A percentile compares a stretch with the other conserved stretches of the same genome.
Conservation (phyloP, 345 rosid species). For the Erysimum cheiranthoides region DNA sequence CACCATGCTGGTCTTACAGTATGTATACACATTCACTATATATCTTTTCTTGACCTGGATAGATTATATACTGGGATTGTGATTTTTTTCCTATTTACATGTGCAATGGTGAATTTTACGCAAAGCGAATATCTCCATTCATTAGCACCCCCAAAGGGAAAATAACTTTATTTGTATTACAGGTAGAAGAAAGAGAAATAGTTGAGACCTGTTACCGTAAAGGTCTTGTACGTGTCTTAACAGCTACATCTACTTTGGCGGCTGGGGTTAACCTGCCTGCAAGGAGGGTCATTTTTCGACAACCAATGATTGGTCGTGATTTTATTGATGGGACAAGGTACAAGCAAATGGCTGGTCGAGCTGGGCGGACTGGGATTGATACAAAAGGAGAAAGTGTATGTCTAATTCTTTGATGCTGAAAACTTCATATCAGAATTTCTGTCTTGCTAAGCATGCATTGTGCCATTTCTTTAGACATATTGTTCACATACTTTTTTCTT, state of each 20-base stretch:
- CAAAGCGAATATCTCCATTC: conserved; percentile 15
- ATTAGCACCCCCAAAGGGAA: conserved; percentile 9
- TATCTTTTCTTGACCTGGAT: conserved; percentile 31
- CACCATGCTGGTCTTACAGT: conserved; percentile 99
- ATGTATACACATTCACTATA: conserved; percentile 47
- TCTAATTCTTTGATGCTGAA: conserved; percentile 5
- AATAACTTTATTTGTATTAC: conserved; percentile 37
- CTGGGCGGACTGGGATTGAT: conserved; percentile 99
- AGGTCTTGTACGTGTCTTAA: conserved; percentile 88
- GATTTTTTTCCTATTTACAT: conserved; percentile 20
- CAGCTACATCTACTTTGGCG: conserved; percentile 98
- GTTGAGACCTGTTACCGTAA: conserved; percentile 90
- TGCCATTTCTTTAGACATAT: background rate
- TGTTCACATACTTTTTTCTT: conserved; percentile 17
- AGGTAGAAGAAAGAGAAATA: conserved; percentile 98
- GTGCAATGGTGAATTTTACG: conserved; percentile 28
- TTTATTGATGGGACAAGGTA: conserved; percentile 97
- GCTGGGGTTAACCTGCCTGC: conserved; percentile 99
- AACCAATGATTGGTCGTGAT: conserved; percentile 95
- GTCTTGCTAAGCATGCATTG: background rate
- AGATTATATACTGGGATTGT: conserved; percentile 19
- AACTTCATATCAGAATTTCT: background rate
- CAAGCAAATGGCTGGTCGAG: conserved; percentile 99
- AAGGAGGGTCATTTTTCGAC: conserved; percentile 96
- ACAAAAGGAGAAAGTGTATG: conserved; percentile 98